phyloP scores from a whole-genome alignment of 441 rosid species.

The Populus hybrid region DNA sequence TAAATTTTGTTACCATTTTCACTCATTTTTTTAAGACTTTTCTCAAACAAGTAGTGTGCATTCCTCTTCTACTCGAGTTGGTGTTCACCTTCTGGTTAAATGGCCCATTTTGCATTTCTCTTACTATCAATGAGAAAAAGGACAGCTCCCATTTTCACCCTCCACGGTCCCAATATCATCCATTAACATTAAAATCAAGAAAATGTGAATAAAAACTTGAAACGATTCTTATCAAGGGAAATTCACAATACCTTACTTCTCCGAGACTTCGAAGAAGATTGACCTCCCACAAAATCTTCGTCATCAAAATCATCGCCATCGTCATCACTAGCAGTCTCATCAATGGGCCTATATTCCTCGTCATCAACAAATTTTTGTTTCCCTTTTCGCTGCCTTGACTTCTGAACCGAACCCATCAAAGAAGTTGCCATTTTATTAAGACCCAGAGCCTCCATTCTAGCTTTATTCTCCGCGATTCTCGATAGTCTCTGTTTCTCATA shows the following conservation, averaged over 20 bases:
- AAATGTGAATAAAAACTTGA: neutral
- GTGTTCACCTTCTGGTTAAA: neutral
- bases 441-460: slow-evolving; percentile 86
- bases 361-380: slow-evolving; percentile 44
- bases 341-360: slow-evolving; percentile 53
- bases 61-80: neutral
- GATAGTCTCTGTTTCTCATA: slow-evolving; percentile 74
- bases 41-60: too few species aligned
- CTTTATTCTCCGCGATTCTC: slow-evolving; percentile 80
- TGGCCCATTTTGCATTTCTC: neutral
- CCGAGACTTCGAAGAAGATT: slow-evolving; percentile 34
- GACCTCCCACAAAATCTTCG: slow-evolving; percentile 36
- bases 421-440: slow-evolving; percentile 56
- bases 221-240: neutral
- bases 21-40: too few species aligned
- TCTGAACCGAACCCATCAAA: slow-evolving; percentile 38
- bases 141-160: neutral
- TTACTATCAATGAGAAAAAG: neutral
- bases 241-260: slow-evolving; percentile 39
- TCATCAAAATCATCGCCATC: slow-evolving; percentile 17
- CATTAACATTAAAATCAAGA: neutral
- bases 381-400: slow-evolving; percentile 36
- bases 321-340: slow-evolving; percentile 26
- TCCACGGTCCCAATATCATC: neutral
- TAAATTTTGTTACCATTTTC: too few species aligned